These are phyloP conservation scores for Casuarina glauca DNA, from an alignment of 306 rosid species.

Conservation along the genomic window DNA sequence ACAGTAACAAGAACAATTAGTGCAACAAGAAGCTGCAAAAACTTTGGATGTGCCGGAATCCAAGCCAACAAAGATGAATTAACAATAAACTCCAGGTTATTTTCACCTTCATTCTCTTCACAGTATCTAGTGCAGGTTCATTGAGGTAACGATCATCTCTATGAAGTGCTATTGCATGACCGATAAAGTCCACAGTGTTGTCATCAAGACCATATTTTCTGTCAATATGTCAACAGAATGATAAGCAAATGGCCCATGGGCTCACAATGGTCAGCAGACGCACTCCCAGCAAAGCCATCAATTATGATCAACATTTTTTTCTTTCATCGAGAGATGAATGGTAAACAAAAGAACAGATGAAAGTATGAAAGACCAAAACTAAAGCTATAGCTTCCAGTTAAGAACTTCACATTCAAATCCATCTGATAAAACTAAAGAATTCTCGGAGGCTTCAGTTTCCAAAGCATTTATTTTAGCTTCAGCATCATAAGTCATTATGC, in stretches of 20 bases:
- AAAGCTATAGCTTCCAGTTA: neutral
- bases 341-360: neutral
- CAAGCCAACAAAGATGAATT: conserved; percentile 8
- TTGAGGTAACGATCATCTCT: conserved; percentile 83
- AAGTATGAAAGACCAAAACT: neutral
- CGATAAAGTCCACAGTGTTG: conserved; percentile 89
- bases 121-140: conserved; percentile 94
- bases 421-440: neutral
- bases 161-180: conserved; percentile 98
- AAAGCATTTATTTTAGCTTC: neutral
- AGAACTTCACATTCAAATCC: neutral
- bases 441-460: neutral
- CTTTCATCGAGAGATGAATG: neutral
- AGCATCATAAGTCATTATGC: neutral
- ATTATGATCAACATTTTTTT: neutral
- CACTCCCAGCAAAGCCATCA: neutral
- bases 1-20: conserved; percentile 15
- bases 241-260: conserved; percentile 16
- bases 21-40: conserved; percentile 22
- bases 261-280: conserved; percentile 12
- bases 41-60: conserved; percentile 13
- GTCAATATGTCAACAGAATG: conserved; percentile 39
- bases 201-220: conserved; percentile 95
- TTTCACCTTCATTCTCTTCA: conserved; percentile 90
- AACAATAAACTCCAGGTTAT: conserved; percentile 16